Evolutionary conservation across 768 basidiomycete species (phyloP), one percentile per base, ranked within the genome.

Genomic region (Russula ochroleuca): DNA sequence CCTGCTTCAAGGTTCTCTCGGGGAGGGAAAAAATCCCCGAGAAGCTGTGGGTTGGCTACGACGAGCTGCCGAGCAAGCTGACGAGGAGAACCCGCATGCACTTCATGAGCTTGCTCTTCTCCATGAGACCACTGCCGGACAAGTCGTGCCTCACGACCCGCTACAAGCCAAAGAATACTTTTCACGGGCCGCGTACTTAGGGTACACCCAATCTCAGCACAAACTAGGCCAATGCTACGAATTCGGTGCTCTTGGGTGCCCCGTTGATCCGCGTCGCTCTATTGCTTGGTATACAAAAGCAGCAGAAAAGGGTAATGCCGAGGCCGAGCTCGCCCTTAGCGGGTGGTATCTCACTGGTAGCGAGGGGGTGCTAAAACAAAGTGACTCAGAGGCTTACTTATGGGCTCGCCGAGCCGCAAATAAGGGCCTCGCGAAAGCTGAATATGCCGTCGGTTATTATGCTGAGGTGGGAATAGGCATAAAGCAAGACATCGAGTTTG

Each of bases 251-350:
- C 75, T 99, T 58, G 84, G 85, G 10, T 98, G 94, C 73, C 90
- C 92, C 1, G 87, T 97, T 57, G 97, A 99, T 74, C 94, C 97
- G 10, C 82, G 87, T 60, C 82, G 92, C 61, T 95, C 92, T 50
- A 98, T 99, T 69, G 96, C 93, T 14, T 99, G 97, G 96, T 98
- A 98, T 73, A 98, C 95, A 11, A 94, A 92, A 69, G 97, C 97
- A 15, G 97, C 97, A 21, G 94, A 98, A 76, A 94, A 96, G 76
- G 95, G 95, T 2, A 88, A 96, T 72, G 78, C 92, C 0, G 94
- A 98, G 72, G 94, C 94, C 2, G 97, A 98, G 76, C 81, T 99
- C 58, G 94, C 96, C 19, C 75, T 99, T 65, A 96, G 94, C 67
- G 97, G 97, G 28, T 99, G 97, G 97, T 99, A 98, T 78, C 77